phyloP scores from a whole-genome alignment of 495 filamentous ascomycete genomes.

The Monascus purpureus region DNA sequence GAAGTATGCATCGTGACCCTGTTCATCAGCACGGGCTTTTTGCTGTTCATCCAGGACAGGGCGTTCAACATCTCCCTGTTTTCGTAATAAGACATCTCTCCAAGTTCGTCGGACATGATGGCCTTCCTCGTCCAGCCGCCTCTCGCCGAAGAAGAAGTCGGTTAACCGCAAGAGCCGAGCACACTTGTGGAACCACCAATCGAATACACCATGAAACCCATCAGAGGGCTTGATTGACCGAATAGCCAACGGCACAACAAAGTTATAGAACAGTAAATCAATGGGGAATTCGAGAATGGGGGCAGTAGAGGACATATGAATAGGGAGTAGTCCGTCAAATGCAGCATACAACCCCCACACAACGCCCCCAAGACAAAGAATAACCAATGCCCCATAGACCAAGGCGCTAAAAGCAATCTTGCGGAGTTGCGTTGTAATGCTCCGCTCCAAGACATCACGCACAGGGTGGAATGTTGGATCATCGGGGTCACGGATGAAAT shows the following conservation, averaged over 20 bases:
- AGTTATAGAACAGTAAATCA: constrained; percentile 92
- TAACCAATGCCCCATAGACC: constrained; percentile 86
- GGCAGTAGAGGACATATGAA: constrained; percentile 82
- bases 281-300: constrained; percentile 89
- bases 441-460: constrained; percentile 89
- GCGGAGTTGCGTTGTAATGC: constrained; percentile 79
- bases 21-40: constrained; percentile 16
- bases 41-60: constrained; percentile 29
- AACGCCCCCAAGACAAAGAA: constrained; percentile 86
- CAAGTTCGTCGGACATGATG: constrained; percentile 41
- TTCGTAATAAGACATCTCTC: constrained; percentile 30
- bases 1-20: constrained; percentile 37
- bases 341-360: constrained; percentile 74
- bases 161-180: constrained; percentile 68
- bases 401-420: constrained; percentile 95
- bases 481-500: constrained; percentile 97
- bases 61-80: constrained; percentile 34
- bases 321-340: constrained; percentile 61
- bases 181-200: constrained; percentile 91
- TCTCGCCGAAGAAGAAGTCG: constrained; percentile 84
- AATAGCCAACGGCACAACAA: constrained; percentile 75
- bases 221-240: constrained; percentile 73
- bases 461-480: constrained; percentile 98
- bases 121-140: constrained; percentile 71
- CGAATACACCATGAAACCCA: constrained; percentile 68